phyloP scores from a whole-genome alignment of 345 rosid species.

The Bruguiera sexangula region DNA sequence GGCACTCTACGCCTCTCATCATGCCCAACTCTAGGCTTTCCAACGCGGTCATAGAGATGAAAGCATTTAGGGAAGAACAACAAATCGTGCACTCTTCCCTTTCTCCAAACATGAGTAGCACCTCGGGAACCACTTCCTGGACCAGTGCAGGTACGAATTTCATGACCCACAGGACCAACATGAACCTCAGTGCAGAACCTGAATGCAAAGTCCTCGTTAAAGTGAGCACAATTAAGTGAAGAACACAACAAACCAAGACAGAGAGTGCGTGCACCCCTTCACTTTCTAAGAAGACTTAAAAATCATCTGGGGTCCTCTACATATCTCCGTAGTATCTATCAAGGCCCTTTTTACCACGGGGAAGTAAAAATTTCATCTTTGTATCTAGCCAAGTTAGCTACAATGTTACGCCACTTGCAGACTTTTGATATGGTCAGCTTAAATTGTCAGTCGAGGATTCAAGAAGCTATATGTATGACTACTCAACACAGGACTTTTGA shows the following conservation, averaged over 20 bases:
- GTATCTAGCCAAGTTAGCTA: too few relatives aligned
- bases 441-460: too few relatives aligned
- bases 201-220: not conserved
- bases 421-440: too few relatives aligned
- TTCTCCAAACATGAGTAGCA: slow-evolving; percentile 75
- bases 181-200: slow-evolving; percentile 25
- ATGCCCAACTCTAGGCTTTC: slow-evolving; percentile 70
- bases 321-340: too few relatives aligned
- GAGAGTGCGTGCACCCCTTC: too few relatives aligned
- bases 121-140: slow-evolving; percentile 60
- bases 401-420: too few relatives aligned
- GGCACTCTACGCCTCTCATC: slow-evolving; percentile 51
- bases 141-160: slow-evolving; percentile 73
- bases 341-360: too few relatives aligned
- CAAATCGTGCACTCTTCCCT: slow-evolving; percentile 53
- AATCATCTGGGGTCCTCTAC: too few relatives aligned
- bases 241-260: not conserved
- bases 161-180: slow-evolving; percentile 52
- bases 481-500: too few relatives aligned
- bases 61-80: slow-evolving; percentile 65
- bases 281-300: too few relatives aligned
- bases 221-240: slow-evolving; percentile 10
- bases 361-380: too few relatives aligned
- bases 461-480: too few relatives aligned
- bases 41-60: slow-evolving; percentile 83